phyloP scores from a whole-genome alignment of 164 flowering plant genomes.

The Aristolochia californica region DNA sequence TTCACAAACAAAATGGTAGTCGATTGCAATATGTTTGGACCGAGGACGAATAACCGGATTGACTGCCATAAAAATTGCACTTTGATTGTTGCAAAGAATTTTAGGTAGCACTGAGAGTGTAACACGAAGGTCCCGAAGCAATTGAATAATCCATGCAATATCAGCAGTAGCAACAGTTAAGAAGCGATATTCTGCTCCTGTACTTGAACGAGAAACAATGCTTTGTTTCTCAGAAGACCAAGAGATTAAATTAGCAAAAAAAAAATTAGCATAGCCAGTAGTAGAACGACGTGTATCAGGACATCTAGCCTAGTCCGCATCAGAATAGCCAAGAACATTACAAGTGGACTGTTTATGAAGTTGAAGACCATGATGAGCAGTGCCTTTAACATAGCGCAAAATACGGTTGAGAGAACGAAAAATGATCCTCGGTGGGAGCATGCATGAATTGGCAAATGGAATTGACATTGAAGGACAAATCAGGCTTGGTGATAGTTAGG shows the following conservation, averaged over 20 bases:
- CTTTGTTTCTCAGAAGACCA: conserved; percentile 3
- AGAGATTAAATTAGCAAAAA: not conserved
- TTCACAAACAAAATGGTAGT: no score
- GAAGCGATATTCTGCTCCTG: conserved; percentile 1
- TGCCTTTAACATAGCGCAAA: not conserved
- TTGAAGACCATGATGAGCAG: not conserved
- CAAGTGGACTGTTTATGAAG: not conserved
- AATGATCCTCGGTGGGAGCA: not conserved
- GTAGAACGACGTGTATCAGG: not conserved
- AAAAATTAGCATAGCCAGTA: not conserved
- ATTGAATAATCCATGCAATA: not conserved
- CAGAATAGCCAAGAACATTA: not conserved
- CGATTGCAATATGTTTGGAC: no score
- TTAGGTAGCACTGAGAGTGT: not conserved
- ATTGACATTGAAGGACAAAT: conserved; percentile 3
- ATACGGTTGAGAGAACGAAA: not conserved
- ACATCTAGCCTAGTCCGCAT: conserved; percentile 1
- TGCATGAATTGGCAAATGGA: not conserved
- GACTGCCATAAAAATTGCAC: not conserved
- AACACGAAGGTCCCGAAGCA: not conserved
- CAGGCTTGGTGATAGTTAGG: not conserved
- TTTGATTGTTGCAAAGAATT: not conserved
- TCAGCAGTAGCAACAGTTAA: not conserved
- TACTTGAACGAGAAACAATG: conserved; percentile 1
- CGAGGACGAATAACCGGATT: no score